Evolutionary conservation across 164 flowering plant genomes (phyloP).

Genomic region (Vitis cinerea): DNA sequence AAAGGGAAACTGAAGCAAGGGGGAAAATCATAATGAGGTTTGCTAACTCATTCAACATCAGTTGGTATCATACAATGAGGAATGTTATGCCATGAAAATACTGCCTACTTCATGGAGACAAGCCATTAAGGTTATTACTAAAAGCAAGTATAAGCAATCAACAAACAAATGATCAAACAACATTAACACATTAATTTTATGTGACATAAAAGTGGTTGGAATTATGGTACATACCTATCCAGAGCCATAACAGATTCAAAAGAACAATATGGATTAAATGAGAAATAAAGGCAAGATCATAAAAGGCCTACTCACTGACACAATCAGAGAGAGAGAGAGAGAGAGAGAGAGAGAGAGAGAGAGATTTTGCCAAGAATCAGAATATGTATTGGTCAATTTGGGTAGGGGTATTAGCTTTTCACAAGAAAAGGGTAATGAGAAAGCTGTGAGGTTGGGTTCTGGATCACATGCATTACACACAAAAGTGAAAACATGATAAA

Average conservation of each 20-base stretch:
- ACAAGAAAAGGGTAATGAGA: conserved; percentile 14
- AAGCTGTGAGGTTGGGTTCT: conserved; percentile 2
- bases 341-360: conserved; percentile 9
- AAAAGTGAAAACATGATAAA: conserved; percentile 8
- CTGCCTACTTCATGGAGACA: too few species aligned
- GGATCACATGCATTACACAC: conserved; percentile 7
- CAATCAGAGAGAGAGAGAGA: not conserved
- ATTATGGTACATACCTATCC: too few species aligned
- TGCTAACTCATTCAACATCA: too few species aligned
- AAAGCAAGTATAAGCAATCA: too few species aligned
- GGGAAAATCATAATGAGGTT: too few species aligned
- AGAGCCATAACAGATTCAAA: not conserved
- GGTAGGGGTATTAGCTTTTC: not conserved
- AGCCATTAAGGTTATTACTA: too few species aligned
- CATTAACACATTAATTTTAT: too few species aligned
- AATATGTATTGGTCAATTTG: conserved; percentile 3
- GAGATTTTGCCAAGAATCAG: not conserved
- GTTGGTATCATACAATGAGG: too few species aligned
- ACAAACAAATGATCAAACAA: too few species aligned
- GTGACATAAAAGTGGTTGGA: not conserved
- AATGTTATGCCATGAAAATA: too few species aligned
- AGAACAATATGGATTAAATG: not conserved
- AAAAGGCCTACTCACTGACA: not conserved
- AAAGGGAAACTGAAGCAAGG: too few species aligned
- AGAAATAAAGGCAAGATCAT: not conserved